Base-by-base conservation (phyloP, 345 rosid species). In the Hibiscus syriacus region DNA sequence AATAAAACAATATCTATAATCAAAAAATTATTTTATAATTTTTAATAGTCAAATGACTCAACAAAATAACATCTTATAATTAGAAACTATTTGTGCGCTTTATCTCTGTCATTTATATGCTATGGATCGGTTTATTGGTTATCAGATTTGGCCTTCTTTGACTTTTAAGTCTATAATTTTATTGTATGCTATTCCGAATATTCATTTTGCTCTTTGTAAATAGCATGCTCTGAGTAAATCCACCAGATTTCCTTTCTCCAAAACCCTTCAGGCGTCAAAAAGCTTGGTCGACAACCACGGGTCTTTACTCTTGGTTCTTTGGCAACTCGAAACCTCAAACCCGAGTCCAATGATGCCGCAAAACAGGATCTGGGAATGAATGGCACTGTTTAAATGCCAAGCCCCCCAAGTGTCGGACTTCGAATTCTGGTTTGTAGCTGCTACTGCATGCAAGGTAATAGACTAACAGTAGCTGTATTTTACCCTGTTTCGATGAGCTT, bases 401-500 rank as follows among this genome's bases (percentile, higher is more conserved):
- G 92, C 3, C 88, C 90, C 1, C 80, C 76, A 65, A 78, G 80
- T 73, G 93, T 90, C 90, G 20, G 90, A 87, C 17, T 92, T 88
- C 76, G 97, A 92, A 77, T 92, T 90, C 72, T 97, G 98, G 0
- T 84, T 96, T 50, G 83, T 85, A 2, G 85, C 85, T 1, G 87
- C 87, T 5, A 72, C 96, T 1, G 75, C 82, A 46, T 93, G 87
- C 68, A 84, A 84, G 81, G 92, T 87, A 16, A 92, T 10, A 36
- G 39, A 36, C 39, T 9, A 36, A 36, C 97, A 29, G 84, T 92
- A 23, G 88, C 96, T 5, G 97, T 97, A 0, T 92, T 76, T 77
- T 92, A 90, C 53, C 93, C 97, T 6, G 96, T 92, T 4, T 90
- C 56, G 93, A 92, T 30, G 92, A 92, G 23, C 92, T 92, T 69